Evolutionary conservation across 1,284 basidiomycete genomes (phyloP).

Genomic region (Pseudozyma tsukubaensis): DNA sequence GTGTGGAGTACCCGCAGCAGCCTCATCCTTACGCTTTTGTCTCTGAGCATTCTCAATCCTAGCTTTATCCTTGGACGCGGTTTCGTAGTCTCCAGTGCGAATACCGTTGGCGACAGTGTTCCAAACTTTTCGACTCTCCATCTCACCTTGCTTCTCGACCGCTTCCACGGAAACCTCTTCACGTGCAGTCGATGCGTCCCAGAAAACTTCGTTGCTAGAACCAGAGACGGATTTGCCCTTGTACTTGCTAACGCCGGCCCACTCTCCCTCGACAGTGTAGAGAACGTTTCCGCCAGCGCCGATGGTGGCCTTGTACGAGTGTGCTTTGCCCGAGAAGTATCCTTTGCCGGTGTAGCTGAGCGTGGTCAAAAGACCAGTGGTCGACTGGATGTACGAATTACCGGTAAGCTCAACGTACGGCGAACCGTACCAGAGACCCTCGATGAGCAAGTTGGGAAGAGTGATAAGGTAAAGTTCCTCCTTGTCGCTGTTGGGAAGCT

Average conservation of each 20-base stretch:
- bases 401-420: conserved; percentile 91
- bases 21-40: conserved; percentile 86
- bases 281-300: conserved; percentile 71
- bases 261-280: conserved; percentile 84
- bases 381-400: conserved; percentile 83
- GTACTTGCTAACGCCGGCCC: conserved; percentile 79
- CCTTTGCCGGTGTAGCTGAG: conserved; percentile 88
- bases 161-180: conserved; percentile 79
- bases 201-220: conserved; percentile 70
- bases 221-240: conserved; percentile 54
- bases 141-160: conserved; percentile 78
- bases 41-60: conserved; percentile 96
- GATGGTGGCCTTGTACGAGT: conserved; percentile 87
- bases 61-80: conserved; percentile 88
- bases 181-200: conserved; percentile 72
- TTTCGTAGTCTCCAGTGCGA: conserved; percentile 87
- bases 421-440: conserved; percentile 70
- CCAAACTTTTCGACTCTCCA: conserved; percentile 91
- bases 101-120: conserved; percentile 89
- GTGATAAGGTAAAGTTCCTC: conserved; percentile 84
- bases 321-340: conserved; percentile 92
- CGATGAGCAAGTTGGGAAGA: conserved; percentile 73
- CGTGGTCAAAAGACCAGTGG: conserved; percentile 78
- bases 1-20: conserved; percentile 79
- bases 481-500: conserved; percentile 74